Evolutionary conservation across 2,329 filamentous ascomycete genomes (phyloP), one percentile per base, ranked within the genome.

Genomic region (Alternaria longipes): DNA sequence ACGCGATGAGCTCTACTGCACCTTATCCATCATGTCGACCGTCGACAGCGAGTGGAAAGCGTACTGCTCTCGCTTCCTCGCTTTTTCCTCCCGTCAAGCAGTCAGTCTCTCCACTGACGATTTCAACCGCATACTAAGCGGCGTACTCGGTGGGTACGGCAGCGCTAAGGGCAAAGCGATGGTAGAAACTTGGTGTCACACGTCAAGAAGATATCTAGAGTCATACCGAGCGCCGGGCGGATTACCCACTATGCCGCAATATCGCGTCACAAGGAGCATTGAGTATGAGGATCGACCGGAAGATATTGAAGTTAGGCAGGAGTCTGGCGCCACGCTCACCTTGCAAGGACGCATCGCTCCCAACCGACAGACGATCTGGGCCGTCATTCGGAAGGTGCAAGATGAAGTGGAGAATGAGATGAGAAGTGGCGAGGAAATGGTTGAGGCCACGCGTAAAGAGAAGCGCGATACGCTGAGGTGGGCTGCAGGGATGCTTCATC

Each of bases 71-170:
- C 67, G 66, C 16, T 78, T 79, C 44, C 66, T 79, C 8, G 63
- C 66, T 2, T 63, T 70, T 38, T 72, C 73, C 9, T 65, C 64
- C 2, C 70, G 72, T 16, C 71, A 74, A 56, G 51, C 22, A 11
- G 62, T 78, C 45, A 69, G 54, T 34, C 65, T 79, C 12, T 69
- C 70, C 16, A 67, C 79, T 0, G 69, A 73, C 3, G 74, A 83
- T 6, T 87, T 88, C 79, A 84, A 87, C 62, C 68, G 71, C 18
- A 62, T 88, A 7, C 82, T 91, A 7, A 78, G 82, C 44, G 85
- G 84, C n/a, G 78, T 88, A 8, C 82, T 86, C 3, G 80, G 83
- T 28, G 78, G 78, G 0, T 81, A 83, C 47, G 84, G 84, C 55
- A 84, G 81, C 58, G 56, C 64, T 9, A 78, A 78, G 34, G 88